These are phyloP conservation scores for Marvania coccoides DNA, from an alignment of 139 green algal genomes.

Conservation along the genomic window DNA sequence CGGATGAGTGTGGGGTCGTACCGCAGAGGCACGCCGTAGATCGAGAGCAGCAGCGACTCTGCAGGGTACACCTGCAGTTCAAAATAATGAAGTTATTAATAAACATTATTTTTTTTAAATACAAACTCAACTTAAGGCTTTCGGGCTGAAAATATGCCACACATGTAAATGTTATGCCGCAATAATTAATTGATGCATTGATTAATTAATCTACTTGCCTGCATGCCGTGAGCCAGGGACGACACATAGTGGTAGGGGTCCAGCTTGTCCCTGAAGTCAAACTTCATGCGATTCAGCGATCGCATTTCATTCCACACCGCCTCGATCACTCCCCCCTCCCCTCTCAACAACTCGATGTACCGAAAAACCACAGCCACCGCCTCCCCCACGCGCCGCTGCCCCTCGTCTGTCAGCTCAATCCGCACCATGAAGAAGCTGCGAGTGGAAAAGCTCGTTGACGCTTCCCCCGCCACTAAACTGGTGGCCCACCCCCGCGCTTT, in stretches of 20 bases:
- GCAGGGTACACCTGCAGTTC: slow-evolving; percentile 19
- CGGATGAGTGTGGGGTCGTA: slow-evolving; percentile 58
- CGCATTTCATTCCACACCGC: slow-evolving; percentile 32
- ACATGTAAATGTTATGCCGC: too few relatives aligned
- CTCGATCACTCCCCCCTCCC: slow-evolving; percentile 24
- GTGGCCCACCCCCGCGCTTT: slow-evolving; percentile 64
- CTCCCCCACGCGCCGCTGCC: slow-evolving; percentile 40
- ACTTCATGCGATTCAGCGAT: slow-evolving; percentile 47
- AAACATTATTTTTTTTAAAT: too few relatives aligned
- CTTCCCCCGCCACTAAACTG: slow-evolving; percentile 57
- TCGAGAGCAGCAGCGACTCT: slow-evolving; percentile 58
- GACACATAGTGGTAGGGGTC: slow-evolving; percentile 52
- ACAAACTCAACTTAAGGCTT: too few relatives aligned
- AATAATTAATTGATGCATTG: too few relatives aligned
- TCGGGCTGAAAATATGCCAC: too few relatives aligned
- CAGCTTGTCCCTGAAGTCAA: slow-evolving; percentile 76
- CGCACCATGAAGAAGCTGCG: slow-evolving; percentile 7
- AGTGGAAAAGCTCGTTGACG: slow-evolving; percentile 19
- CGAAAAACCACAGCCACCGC: slow-evolving; percentile 49
- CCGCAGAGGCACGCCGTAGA: slow-evolving; percentile 41
- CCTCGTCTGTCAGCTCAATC: slow-evolving; percentile 56
- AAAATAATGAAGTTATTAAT: too few relatives aligned
- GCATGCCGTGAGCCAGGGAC: slow-evolving; percentile 57
- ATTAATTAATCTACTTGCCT: too few relatives aligned
- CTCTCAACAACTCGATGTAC: slow-evolving; percentile 41